These are phyloP conservation scores for Lasiosphaeria miniovina DNA, from an alignment of 495 filamentous ascomycete genomes.

Conservation along the genomic window DNA sequence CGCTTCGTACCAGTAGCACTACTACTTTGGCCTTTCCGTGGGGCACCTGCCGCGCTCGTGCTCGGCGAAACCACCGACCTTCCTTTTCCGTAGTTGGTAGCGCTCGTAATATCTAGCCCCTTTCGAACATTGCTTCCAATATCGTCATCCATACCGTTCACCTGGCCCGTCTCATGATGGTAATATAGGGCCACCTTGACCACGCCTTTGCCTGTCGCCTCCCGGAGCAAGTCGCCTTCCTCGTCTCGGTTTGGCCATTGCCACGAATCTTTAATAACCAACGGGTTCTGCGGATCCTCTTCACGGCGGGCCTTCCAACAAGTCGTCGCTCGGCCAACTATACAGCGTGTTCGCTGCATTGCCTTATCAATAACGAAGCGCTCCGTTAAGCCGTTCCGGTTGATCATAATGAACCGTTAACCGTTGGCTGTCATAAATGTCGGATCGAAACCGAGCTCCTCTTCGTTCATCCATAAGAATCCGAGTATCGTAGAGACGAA, in stretches of 20 bases:
- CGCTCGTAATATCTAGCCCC: slow-evolving; percentile 36
- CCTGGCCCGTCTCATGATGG: slow-evolving; percentile 42
- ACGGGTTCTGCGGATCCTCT: slow-evolving; percentile 30
- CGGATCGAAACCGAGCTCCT: slow-evolving; percentile 48
- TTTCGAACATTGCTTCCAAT: slow-evolving; percentile 33
- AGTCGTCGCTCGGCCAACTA: slow-evolving; percentile 45
- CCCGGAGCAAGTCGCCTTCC: slow-evolving; percentile 39
- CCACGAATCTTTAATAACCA: slow-evolving; percentile 52
- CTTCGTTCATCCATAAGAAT: slow-evolving; percentile 46
- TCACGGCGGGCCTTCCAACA: slow-evolving; percentile 46
- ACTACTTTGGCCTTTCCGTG: slow-evolving; percentile 22
- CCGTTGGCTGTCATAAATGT: slow-evolving; percentile 36
- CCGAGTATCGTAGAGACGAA: slow-evolving; percentile 48
- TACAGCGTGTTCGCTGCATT: slow-evolving; percentile 35
- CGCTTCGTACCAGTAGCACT: slow-evolving; percentile 31
- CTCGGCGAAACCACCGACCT: slow-evolving; percentile 18
- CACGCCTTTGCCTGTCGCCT: slow-evolving; percentile 37
- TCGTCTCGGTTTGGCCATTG: slow-evolving; percentile 45
- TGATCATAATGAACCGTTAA: slow-evolving; percentile 28
- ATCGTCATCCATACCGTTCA: slow-evolving; percentile 34
- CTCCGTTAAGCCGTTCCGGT: slow-evolving; percentile 38
- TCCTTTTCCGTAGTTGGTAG: slow-evolving; percentile 32
- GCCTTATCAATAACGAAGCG: slow-evolving; percentile 42
- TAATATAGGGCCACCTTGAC: slow-evolving; percentile 43
- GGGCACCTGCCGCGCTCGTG: slow-evolving; percentile 8